Evolutionary conservation across 805 yeast genomes (phyloP), one percentile per base, ranked within the genome.

Genomic region (Allodekkera sacchari): DNA sequence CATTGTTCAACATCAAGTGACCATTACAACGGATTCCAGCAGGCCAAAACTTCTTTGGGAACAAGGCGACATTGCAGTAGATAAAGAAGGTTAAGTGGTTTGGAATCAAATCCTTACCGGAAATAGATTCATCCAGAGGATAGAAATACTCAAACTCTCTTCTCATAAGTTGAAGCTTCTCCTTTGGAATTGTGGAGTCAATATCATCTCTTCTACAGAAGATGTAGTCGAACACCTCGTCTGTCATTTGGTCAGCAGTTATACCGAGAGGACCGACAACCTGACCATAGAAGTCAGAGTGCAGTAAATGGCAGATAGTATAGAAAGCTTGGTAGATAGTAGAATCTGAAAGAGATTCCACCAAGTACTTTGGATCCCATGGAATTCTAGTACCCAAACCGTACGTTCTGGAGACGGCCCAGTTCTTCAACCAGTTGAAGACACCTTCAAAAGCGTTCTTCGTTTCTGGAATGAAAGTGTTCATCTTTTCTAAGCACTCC

Each of bases 331-430:
- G 94, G 66, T 92, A 92, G 35, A 92, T 68, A 16, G 98, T 92
- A 17, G 97, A 89, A 60, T 92, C 98, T 22, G 96, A 83, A 48
- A 92, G 69, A 14, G 96, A 85, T 65, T 92, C 98, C 35, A 92
- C 89, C 50, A 92, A 72, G 53, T 82, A 88, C 55, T 79, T 78
- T 44, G 82, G 80, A 65, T 92, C 98, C 98, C 98, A 92, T 37
- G 98, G 98, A 44, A 92, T 74, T 53, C 66, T 78, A 36, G 96
- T 77, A 57, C 98, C 98, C 45, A 92, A 70, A 56, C 98, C 98
- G 48, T 84, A 92, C 35, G 94, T 79, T 68, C 98, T 83, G 36
- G 95, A 84, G 37, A 92, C 84, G 32, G 98, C 97, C 98, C 98
- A 92, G 67, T 87, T 88, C 64, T 81, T 83, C 52, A 92, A 74